Conservation (phyloP, 192 early-diverging fungal species). For the Funneliformis mosseae region DNA sequence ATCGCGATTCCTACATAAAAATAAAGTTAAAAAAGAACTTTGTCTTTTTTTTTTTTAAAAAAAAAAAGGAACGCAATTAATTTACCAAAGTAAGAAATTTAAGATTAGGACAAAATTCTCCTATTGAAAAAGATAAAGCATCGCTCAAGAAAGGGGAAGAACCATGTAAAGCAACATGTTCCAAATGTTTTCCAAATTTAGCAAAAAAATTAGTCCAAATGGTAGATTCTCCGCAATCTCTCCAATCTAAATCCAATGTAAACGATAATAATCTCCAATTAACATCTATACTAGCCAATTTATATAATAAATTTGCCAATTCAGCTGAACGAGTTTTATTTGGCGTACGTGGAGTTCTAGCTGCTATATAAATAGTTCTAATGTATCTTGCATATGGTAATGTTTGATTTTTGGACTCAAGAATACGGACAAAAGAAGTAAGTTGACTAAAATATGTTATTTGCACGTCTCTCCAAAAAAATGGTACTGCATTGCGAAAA, state of each 20-base stretch:
- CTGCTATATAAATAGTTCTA: neutral
- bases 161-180: neutral
- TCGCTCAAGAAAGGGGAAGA: constrained; percentile 5
- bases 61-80: neutral
- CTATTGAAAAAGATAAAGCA: constrained; percentile 1
- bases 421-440: neutral
- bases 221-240: neutral
- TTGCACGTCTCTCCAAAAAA: neutral
- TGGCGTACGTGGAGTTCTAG: neutral
- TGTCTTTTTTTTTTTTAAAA: neutral
- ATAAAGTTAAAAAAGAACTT: neutral
- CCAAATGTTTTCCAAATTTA: neutral
- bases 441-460: constrained; percentile 2
- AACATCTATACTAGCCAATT: neutral
- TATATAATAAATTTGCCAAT: neutral
- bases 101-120: neutral
- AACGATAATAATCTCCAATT: constrained; percentile 3
- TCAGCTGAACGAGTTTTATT: neutral
- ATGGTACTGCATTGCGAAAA: neutral
- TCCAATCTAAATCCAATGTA: constrained; percentile 7
- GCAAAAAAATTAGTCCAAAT: constrained; percentile 4
- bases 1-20: neutral
- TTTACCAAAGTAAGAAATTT: neutral
- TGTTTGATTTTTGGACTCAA: neutral
- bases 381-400: constrained; percentile 2